phyloP scores from a whole-genome alignment of 2,329 filamentous ascomycete species.

The Pyrenophora tritici-repentis region DNA sequence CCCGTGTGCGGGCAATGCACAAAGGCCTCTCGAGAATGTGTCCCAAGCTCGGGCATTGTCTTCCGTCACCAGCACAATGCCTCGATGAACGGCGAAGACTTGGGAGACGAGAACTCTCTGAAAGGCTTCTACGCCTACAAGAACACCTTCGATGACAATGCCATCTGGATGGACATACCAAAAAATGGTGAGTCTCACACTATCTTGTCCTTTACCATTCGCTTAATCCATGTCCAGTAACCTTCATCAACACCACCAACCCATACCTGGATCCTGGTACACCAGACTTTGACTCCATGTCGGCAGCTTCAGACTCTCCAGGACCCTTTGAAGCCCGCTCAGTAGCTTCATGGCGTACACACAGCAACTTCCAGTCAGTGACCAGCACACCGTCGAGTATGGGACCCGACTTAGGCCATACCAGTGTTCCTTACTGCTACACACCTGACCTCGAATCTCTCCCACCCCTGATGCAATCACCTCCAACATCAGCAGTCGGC shows the following conservation, averaged over 20 bases:
- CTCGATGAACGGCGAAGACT: slow-evolving; percentile 64
- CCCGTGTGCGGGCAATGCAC: slow-evolving; percentile 65
- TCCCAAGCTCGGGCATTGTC: slow-evolving; percentile 65
- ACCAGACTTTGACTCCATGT: slow-evolving; percentile 43
- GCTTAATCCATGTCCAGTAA: slow-evolving; percentile 51
- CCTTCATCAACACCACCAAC: slow-evolving; percentile 66
- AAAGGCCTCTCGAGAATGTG: slow-evolving; percentile 64
- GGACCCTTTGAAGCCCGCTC: slow-evolving; percentile 35
- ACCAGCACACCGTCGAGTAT: slow-evolving; percentile 49
- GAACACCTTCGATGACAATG: slow-evolving; percentile 65
- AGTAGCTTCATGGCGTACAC: slow-evolving; percentile 34
- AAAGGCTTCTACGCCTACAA: slow-evolving; percentile 69
- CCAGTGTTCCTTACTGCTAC: slow-evolving; percentile 39
- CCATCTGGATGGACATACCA: slow-evolving; percentile 67
- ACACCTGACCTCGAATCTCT: slow-evolving; percentile 38
- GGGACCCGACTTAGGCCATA: slow-evolving; percentile 60
- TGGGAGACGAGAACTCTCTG: slow-evolving; percentile 53
- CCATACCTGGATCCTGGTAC: slow-evolving; percentile 60
- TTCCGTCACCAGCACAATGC: slow-evolving; percentile 73
- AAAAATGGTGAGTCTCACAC: slow-evolving; percentile 55
- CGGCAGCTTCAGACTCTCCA: slow-evolving; percentile 41
- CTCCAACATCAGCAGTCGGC: slow-evolving; percentile 34
- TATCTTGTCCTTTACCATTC: background rate
- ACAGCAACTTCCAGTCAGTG: slow-evolving; percentile 31
- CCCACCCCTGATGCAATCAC: slow-evolving; percentile 38